These are phyloP conservation scores for Xylaria grammica DNA, from an alignment of 495 filamentous ascomycete species.

Conservation along the genomic window DNA sequence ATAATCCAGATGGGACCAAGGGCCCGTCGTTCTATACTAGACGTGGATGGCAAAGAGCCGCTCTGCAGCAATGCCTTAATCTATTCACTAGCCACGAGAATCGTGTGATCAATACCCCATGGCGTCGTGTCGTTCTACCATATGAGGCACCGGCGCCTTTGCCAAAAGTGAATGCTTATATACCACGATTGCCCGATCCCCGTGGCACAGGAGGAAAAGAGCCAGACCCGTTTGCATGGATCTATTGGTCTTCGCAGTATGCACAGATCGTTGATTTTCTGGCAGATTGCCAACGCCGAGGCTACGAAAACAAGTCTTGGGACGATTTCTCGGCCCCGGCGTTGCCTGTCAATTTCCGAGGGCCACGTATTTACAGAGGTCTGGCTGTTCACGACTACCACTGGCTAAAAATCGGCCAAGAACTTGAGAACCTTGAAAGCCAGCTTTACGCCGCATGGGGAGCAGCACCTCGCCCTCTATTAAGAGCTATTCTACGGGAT, in stretches of 20 bases:
- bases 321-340: conserved; percentile 26
- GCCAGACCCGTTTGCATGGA: conserved; percentile 36
- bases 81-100: conserved; percentile 30
- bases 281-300: conserved; percentile 29
- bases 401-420: conserved; percentile 33
- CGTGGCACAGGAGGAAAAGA: not conserved
- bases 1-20: conserved; percentile 15
- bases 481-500: conserved; percentile 35
- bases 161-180: conserved; percentile 29
- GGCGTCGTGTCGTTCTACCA: conserved; percentile 39
- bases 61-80: conserved; percentile 45
- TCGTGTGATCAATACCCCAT: conserved; percentile 31
- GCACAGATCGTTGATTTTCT: conserved; percentile 23
- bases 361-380: conserved; percentile 28
- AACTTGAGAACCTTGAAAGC: conserved; percentile 28
- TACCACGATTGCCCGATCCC: conserved; percentile 24
- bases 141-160: conserved; percentile 24
- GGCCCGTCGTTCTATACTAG: conserved; percentile 20
- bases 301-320: conserved; percentile 28
- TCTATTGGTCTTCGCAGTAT: conserved; percentile 26
- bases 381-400: conserved; percentile 33
- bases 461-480: conserved; percentile 32
- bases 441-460: conserved; percentile 22
- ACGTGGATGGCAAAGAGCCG: conserved; percentile 47
- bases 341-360: conserved; percentile 29